Conservation (phyloP, 2,329 filamentous ascomycete genomes). For the Fusarium nygamai region DNA sequence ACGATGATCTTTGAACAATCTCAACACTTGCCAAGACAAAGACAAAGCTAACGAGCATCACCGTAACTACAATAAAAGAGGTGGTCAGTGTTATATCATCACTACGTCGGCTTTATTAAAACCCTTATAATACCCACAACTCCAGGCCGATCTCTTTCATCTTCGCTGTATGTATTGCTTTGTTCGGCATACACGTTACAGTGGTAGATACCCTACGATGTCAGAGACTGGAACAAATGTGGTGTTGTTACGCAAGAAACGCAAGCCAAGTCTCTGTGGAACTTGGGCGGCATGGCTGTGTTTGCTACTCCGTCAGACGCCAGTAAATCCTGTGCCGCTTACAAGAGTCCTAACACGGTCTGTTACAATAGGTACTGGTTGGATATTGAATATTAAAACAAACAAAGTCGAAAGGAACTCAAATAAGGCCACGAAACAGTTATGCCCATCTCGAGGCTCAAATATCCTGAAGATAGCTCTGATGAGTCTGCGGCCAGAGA, state of each 20-base stretch:
- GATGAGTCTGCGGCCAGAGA: background rate
- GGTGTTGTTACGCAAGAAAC: constrained; percentile 30
- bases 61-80: constrained; percentile 19
- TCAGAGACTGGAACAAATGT: constrained; percentile 26
- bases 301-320: constrained; percentile 21
- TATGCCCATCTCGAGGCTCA: background rate
- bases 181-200: background rate
- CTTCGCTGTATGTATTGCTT: background rate
- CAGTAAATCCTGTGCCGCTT: constrained; percentile 5
- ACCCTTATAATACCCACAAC: constrained; percentile 1
- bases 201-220: constrained; percentile 13
- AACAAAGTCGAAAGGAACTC: background rate
- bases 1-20: constrained; percentile 40
- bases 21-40: constrained; percentile 35
- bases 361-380: background rate
- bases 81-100: constrained; percentile 1
- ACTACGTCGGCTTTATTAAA: constrained; percentile 1
- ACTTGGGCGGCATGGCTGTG: constrained; percentile 31
- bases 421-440: background rate
- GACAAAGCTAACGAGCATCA: constrained; percentile 4
- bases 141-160: constrained; percentile 5
- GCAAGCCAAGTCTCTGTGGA: constrained; percentile 31
- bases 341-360: constrained; percentile 7
- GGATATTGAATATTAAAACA: background rate
- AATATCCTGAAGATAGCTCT: constrained; percentile 10